Conservation (phyloP, 2,329 filamentous ascomycete species). For the Penicillium occitanis region DNA sequence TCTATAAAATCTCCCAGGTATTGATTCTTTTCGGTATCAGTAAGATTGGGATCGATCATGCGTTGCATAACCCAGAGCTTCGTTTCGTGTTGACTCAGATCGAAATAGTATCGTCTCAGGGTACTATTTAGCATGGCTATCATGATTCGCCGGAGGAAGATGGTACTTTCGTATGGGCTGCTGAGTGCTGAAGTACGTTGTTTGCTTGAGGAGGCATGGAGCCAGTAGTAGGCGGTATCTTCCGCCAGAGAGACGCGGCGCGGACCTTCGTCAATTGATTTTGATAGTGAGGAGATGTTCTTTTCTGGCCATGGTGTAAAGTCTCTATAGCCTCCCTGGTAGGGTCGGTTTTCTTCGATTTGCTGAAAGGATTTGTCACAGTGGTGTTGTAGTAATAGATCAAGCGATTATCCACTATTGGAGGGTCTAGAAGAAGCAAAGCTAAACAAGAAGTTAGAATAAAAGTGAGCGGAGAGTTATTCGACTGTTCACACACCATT, state of each 20-base stretch:
- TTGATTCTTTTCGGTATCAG: background rate
- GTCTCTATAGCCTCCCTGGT: constrained; percentile 11
- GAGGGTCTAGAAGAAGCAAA: background rate
- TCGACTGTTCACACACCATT: background rate
- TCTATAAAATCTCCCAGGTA: constrained; percentile 1
- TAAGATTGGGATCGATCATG: constrained; percentile 7
- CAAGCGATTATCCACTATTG: background rate
- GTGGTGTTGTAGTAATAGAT: background rate
- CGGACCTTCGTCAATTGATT: background rate
- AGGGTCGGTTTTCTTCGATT: background rate
- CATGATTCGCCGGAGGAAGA: constrained; percentile 4
- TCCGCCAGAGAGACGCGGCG: background rate
- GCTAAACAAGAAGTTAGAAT: background rate
- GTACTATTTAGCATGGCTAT: constrained; percentile 1
- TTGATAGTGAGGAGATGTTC: background rate
- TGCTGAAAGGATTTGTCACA: background rate
- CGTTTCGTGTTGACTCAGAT: constrained; percentile 1
- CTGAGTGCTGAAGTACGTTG: background rate
- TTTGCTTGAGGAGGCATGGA: background rate
- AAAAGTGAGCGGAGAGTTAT: background rate
- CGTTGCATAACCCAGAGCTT: constrained; percentile 10
- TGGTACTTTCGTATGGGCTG: constrained; percentile 3
- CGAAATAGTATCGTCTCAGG: background rate
- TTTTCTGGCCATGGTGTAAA: constrained; percentile 7
- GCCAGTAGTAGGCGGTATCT: constrained; percentile 6